Conservation (phyloP, 768 basidiomycete genomes). For the Phanerochaete sordida region DNA sequence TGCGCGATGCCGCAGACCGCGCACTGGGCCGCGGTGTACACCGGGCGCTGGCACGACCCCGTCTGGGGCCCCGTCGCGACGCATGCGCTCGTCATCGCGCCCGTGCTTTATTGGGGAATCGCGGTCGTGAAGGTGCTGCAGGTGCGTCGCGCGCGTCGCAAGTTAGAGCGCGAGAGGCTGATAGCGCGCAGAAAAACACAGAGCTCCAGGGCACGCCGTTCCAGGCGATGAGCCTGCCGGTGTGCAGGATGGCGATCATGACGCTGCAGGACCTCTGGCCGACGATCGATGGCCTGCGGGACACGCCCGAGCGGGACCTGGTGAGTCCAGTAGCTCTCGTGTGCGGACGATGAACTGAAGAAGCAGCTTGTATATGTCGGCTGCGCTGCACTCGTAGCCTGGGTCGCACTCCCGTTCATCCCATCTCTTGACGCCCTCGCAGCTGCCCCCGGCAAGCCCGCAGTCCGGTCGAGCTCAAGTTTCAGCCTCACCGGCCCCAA, state of each 20-base stretch:
- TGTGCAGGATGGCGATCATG: constrained; percentile 24
- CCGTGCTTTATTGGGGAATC: constrained; percentile 50
- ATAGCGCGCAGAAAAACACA: not conserved
- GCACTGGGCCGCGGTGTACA: constrained; percentile 62
- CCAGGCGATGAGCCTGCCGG: constrained; percentile 23
- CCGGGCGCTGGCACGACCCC: constrained; percentile 49
- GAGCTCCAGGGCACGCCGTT: constrained; percentile 4
- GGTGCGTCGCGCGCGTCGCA: constrained; percentile 27
- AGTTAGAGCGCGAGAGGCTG: not conserved
- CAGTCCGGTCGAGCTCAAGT: not conserved
- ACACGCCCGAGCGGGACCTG: constrained; percentile 13
- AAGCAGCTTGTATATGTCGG: constrained; percentile 10
- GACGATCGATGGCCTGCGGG: constrained; percentile 11
- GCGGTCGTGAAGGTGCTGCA: constrained; percentile 40
- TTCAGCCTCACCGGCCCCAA: not conserved
- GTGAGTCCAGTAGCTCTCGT: not conserved
- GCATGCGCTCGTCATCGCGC: constrained; percentile 54
- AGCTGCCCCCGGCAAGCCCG: not conserved
- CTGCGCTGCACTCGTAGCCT: constrained; percentile 1
- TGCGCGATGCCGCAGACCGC: constrained; percentile 53
- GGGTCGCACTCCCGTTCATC: constrained; percentile 9
- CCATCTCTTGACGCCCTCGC: not conserved
- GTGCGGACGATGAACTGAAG: not conserved
- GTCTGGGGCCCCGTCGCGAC: constrained; percentile 56
- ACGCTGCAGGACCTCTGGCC: constrained; percentile 26